Percentiles rank a stretch among this genome's conserved stretches.
Conservation (phyloP, 1,139 yeast genomes). For the Saccharomycopsis crataegensis region DNA sequence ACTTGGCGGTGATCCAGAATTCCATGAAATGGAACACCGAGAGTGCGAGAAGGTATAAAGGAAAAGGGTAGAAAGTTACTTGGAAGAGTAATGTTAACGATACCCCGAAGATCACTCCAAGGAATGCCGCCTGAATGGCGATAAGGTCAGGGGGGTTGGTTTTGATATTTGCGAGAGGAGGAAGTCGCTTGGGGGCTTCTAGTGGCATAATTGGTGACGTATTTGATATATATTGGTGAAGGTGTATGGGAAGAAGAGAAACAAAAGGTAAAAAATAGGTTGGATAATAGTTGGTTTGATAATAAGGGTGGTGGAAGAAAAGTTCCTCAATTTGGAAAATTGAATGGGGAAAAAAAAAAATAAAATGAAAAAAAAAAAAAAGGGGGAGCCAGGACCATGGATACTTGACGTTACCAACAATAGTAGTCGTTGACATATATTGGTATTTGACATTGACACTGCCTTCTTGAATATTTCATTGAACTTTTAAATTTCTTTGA, state of each 20-base stretch:
- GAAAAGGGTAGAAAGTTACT: conserved; percentile 31
- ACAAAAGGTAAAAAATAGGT: background rate
- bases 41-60: conserved; percentile 46
- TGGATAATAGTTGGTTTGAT: background rate
- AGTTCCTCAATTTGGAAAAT: background rate
- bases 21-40: conserved; percentile 74
- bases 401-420: too few species aligned
- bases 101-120: conserved; percentile 36
- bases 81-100: conserved; percentile 26
- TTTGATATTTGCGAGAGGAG: conserved; percentile 26
- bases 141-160: conserved; percentile 32
- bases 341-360: background rate
- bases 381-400: background rate
- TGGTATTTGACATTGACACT: too few species aligned
- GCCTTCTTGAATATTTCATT: too few species aligned
- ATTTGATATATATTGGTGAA: background rate
- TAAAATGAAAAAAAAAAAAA: background rate
- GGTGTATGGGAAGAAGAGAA: background rate
- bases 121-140: conserved; percentile 32
- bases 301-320: background rate
- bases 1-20: conserved; percentile 68
- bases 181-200: background rate
- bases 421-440: too few species aligned
- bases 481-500: too few species aligned
- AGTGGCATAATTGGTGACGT: background rate